A percentile compares a stretch with the other conserved stretches of the same genome.
Evolutionary conservation across 2,329 filamentous ascomycete species (phyloP).

Genomic region (Sporothrix mexicana): DNA sequence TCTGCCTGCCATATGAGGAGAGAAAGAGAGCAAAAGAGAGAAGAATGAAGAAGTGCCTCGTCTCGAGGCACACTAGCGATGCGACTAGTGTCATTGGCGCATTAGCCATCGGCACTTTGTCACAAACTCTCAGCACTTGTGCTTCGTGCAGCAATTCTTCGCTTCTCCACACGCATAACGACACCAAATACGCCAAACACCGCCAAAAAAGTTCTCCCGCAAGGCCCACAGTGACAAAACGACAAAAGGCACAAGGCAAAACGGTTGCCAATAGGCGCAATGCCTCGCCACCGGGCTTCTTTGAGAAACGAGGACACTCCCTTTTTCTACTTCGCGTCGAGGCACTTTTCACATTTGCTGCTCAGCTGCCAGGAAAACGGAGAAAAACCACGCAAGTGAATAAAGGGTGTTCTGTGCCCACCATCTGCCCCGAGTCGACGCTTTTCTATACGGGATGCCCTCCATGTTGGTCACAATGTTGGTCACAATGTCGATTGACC

Average conservation of each 20-base stretch:
- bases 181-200: too few species aligned
- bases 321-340: slow-evolving; percentile 11
- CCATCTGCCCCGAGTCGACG: background rate
- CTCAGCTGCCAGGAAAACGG: background rate
- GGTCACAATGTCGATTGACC: background rate
- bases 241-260: background rate
- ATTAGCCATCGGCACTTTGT: background rate
- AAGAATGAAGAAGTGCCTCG: too few species aligned
- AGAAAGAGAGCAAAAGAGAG: background rate
- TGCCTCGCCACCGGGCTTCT: background rate
- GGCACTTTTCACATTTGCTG: background rate
- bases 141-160: background rate
- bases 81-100: background rate
- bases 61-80: background rate
- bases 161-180: slow-evolving; percentile 9
- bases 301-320: background rate
- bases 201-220: slow-evolving; percentile 1
- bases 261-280: background rate
- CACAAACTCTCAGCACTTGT: background rate
- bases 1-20: background rate
- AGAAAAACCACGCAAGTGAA: background rate
- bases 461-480: too few species aligned
- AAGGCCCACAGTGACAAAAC: background rate
- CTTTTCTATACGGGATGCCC: background rate
- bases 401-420: background rate